Conservation (phyloP, 192 early-diverging fungal species). For the Backusella morwellensis region DNA sequence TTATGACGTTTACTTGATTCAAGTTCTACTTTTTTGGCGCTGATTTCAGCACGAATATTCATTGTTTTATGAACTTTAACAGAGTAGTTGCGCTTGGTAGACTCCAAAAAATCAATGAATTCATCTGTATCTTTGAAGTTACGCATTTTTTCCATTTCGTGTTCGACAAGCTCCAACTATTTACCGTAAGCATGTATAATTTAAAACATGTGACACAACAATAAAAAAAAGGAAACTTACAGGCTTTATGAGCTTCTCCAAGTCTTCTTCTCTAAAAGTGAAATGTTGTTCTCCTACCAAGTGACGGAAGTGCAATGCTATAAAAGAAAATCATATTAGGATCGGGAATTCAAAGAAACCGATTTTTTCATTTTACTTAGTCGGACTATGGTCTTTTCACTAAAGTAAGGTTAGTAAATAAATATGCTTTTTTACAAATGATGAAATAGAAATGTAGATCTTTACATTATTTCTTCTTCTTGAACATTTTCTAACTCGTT, state of each 20-base stretch:
- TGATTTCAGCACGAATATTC: slow-evolving; percentile 16
- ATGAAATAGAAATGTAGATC: background rate
- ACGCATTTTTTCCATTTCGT: slow-evolving; percentile 9
- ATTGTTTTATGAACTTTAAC: slow-evolving; percentile 33
- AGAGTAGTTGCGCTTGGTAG: slow-evolving; percentile 24
- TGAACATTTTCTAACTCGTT: background rate
- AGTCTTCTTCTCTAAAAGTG: slow-evolving; percentile 10
- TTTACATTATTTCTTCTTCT: background rate
- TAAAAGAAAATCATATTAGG: background rate
- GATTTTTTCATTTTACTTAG: background rate
- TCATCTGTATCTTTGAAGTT: slow-evolving; percentile 26
- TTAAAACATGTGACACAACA: background rate
- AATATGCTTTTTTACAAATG: background rate
- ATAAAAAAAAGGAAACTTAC: slow-evolving; percentile 12
- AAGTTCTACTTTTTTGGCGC: background rate
- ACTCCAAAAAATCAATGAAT: slow-evolving; percentile 30
- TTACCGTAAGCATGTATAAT: background rate
- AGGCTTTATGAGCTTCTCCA: background rate
- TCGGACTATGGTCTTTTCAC: background rate
- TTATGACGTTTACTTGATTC: background rate
- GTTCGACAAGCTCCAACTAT: slow-evolving; percentile 18
- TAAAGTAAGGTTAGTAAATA: background rate
- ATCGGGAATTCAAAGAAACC: background rate
- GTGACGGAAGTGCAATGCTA: slow-evolving; percentile 33
- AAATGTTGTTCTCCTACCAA: slow-evolving; percentile 31